These are phyloP conservation scores for Teratosphaeria viscida DNA, from an alignment of 2,329 filamentous ascomycete genomes.

Conservation along the genomic window DNA sequence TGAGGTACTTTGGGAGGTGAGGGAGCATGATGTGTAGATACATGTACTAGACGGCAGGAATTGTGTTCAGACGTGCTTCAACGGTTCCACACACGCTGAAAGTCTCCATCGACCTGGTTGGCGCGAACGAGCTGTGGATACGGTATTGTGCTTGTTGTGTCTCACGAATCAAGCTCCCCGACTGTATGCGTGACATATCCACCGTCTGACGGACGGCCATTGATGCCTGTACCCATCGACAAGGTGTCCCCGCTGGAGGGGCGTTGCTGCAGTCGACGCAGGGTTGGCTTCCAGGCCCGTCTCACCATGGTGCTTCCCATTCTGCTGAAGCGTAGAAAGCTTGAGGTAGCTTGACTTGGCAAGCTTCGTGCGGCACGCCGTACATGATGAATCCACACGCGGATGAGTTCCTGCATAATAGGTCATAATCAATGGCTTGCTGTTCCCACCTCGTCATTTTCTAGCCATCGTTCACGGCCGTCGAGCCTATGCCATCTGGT, in stretches of 20 bases:
- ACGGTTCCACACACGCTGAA: not conserved
- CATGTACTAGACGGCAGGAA: not conserved
- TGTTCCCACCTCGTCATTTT: not conserved
- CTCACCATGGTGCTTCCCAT: too few species aligned
- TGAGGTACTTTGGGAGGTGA: slow-evolving; percentile 34
- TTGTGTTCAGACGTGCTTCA: not conserved
- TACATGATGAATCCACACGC: not conserved
- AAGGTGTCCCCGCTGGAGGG: too few species aligned
- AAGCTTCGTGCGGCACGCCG: not conserved
- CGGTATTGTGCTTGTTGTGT: too few species aligned
- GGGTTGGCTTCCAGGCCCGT: too few species aligned
- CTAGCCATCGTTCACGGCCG: not conserved
- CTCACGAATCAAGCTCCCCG: too few species aligned
- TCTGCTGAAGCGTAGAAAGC: too few species aligned
- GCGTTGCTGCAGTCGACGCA: too few species aligned
- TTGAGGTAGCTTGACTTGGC: not conserved
- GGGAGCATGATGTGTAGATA: not conserved
- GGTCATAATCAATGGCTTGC: not conserved
- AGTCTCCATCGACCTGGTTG: not conserved
- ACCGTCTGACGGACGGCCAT: not conserved
- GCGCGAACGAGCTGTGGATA: not conserved
- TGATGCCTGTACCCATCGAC: too few species aligned
- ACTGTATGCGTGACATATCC: not conserved
- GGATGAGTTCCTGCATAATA: not conserved
- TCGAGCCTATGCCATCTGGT: not conserved